Evolutionary conservation across 2,329 filamentous ascomycete genomes (phyloP).

Genomic region (Neoscytalidium dimidiatum): DNA sequence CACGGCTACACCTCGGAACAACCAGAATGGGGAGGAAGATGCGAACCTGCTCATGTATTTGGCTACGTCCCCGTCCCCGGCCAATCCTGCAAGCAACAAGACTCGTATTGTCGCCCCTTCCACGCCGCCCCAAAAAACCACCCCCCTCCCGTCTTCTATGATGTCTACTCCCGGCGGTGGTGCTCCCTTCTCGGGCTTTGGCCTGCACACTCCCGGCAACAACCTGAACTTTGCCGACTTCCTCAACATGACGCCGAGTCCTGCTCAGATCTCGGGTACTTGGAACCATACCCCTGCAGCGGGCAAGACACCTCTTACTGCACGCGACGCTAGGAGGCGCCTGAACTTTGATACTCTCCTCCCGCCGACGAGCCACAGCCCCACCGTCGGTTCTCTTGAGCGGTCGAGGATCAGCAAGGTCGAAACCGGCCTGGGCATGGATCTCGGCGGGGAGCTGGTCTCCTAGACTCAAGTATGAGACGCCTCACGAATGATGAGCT

Average conservation of each 20-base stretch:
- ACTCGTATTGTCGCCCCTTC: conserved; percentile 54
- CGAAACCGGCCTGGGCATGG: conserved; percentile 59
- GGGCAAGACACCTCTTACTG: conserved; percentile 68
- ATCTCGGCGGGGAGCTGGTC: conserved; percentile 65
- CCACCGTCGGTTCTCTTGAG: conserved; percentile 34
- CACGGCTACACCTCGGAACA: conserved; percentile 37
- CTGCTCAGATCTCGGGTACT: conserved; percentile 70
- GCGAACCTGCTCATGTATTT: conserved; percentile 85
- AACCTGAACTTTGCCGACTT: conserved; percentile 95
- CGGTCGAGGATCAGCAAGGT: conserved; percentile 43
- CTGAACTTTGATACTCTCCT: conserved; percentile 81
- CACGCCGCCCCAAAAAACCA: conserved; percentile 55
- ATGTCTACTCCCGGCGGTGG: conserved; percentile 78
- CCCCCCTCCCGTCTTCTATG: conserved; percentile 76
- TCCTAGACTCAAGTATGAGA: conserved; percentile 38
- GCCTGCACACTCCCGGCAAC: conserved; percentile 76
- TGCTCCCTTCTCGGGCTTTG: conserved; percentile 57
- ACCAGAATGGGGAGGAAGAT: conserved; percentile 73
- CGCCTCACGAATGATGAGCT: conserved; percentile 21
- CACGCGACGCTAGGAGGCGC: conserved; percentile 69
- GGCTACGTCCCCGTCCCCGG: conserved; percentile 87
- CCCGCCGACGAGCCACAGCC: conserved; percentile 53
- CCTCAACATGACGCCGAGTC: conserved; percentile 94
- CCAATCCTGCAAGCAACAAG: conserved; percentile 52
- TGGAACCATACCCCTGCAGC: conserved; percentile 66